Conservation (phyloP, 306 rosid species). For the Quercus dentata region DNA sequence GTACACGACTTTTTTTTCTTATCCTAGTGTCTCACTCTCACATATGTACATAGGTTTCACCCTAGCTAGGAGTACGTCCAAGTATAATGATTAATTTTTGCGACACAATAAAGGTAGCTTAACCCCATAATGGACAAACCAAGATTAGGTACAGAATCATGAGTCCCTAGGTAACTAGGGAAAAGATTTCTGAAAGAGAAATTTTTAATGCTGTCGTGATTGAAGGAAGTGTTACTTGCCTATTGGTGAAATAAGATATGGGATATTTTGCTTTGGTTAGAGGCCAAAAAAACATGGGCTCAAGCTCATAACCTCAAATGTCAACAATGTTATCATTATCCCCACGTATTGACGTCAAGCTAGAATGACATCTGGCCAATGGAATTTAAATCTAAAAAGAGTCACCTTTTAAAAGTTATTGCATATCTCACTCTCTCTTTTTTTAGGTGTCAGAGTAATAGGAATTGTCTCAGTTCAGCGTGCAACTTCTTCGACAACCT, state of each 20-base stretch:
- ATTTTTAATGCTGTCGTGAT: slow-evolving; percentile 54
- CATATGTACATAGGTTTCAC: neutral
- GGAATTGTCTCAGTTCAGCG: slow-evolving; percentile 15
- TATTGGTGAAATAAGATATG: slow-evolving; percentile 41
- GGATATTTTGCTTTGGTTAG: slow-evolving; percentile 21
- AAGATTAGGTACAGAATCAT: slow-evolving; percentile 36
- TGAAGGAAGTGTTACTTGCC: slow-evolving; percentile 33
- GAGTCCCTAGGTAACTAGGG: slow-evolving; percentile 25
- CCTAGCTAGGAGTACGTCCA: neutral
- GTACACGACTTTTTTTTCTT: neutral
- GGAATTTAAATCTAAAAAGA: slow-evolving; percentile 11
- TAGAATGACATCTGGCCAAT: slow-evolving; percentile 54
- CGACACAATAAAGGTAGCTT: neutral
- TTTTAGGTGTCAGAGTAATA: neutral
- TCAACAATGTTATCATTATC: slow-evolving; percentile 60
- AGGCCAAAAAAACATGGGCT: slow-evolving; percentile 38
- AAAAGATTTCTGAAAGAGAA: slow-evolving; percentile 12
- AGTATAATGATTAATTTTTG: neutral
- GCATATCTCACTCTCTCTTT: slow-evolving; percentile 2
- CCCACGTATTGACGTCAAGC: slow-evolving; percentile 42
- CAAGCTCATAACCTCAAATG: slow-evolving; percentile 49
- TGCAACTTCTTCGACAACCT: slow-evolving; percentile 6
- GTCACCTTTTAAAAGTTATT: slow-evolving; percentile 22
- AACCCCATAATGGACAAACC: slow-evolving; percentile 3
- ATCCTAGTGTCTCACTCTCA: neutral